phyloP scores from a whole-genome alignment of 2,329 filamentous ascomycete species.

The Arthrobotrys conoides region DNA sequence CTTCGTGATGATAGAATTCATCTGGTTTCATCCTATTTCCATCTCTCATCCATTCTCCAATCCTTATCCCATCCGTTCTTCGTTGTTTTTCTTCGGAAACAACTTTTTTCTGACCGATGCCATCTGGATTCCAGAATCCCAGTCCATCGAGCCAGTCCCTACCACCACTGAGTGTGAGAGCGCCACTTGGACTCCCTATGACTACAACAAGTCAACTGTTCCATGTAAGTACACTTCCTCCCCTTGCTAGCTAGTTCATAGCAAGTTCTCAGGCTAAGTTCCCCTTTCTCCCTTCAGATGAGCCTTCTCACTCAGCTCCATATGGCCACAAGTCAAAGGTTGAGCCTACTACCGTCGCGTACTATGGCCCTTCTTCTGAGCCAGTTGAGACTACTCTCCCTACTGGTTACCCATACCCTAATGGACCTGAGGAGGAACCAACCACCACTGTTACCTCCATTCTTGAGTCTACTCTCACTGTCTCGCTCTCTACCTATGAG shows the following conservation, averaged over 20 bases:
- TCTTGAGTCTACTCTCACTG: slow-evolving; percentile 51
- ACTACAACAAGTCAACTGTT: slow-evolving; percentile 44
- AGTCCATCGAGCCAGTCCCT: slow-evolving; percentile 38
- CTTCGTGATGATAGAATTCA: background rate
- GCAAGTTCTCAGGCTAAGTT: slow-evolving; percentile 9
- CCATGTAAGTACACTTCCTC: slow-evolving; percentile 45
- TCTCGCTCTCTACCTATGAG: slow-evolving; percentile 32
- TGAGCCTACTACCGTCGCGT: slow-evolving; percentile 27
- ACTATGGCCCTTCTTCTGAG: slow-evolving; percentile 31
- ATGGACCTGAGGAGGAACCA: slow-evolving; percentile 46
- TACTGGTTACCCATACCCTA: slow-evolving; percentile 38
- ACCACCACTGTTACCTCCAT: slow-evolving; percentile 54
- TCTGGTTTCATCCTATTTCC: background rate
- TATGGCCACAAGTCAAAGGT: slow-evolving; percentile 37
- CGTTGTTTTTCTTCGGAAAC: background rate
- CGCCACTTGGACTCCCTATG: slow-evolving; percentile 50
- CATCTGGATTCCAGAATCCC: slow-evolving; percentile 35
- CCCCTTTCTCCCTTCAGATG: slow-evolving; percentile 28
- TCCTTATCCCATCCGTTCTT: background rate
- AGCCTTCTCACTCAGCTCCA: slow-evolving; percentile 23
- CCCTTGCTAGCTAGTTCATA: background rate
- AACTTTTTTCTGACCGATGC: slow-evolving; percentile 6
- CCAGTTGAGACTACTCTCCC: slow-evolving; percentile 40
- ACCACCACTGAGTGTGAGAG: slow-evolving; percentile 55
- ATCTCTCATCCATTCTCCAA: no score